Conservation (phyloP, 2,329 filamentous ascomycete genomes). For the Aspergillus sp. region DNA sequence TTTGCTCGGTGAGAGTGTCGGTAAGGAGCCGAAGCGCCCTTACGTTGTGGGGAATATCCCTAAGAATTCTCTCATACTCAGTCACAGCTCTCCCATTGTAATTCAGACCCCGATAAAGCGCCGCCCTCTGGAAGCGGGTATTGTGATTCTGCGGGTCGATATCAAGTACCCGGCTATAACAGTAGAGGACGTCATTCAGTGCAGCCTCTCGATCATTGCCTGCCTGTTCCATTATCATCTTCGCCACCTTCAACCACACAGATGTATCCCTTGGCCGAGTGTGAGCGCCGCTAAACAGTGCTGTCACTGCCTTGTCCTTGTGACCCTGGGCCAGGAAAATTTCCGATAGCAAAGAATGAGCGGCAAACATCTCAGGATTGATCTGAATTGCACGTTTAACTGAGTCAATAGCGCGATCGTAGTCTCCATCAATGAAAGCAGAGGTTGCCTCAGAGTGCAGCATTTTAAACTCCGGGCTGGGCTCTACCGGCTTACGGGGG, state of each 20-base stretch:
- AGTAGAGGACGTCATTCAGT: conserved; percentile 53
- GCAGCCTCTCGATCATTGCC: conserved; percentile 45
- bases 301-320: conserved; percentile 56
- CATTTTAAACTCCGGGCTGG: conserved; percentile 49
- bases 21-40: conserved; percentile 57
- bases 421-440: conserved; percentile 50
- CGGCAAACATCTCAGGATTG: conserved; percentile 64
- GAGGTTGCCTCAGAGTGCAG: conserved; percentile 49
- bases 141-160: conserved; percentile 54
- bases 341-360: conserved; percentile 61
- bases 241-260: conserved; percentile 60
- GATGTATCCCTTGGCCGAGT: conserved; percentile 54
- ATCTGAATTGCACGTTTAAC: conserved; percentile 52
- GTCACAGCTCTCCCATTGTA: conserved; percentile 48
- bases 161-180: conserved; percentile 54
- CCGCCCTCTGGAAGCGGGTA: conserved; percentile 56
- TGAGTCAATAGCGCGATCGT: conserved; percentile 44
- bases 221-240: conserved; percentile 52
- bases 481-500: conserved; percentile 47
- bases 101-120: conserved; percentile 53
- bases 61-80: conserved; percentile 57
- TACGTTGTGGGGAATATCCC: conserved; percentile 54
- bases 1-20: conserved; percentile 55
- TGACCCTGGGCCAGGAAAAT: conserved; percentile 58
- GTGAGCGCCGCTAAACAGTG: conserved; percentile 59